Base-by-base conservation (phyloP, 2,329 filamentous ascomycete species). In the Aulographum hederae region DNA sequence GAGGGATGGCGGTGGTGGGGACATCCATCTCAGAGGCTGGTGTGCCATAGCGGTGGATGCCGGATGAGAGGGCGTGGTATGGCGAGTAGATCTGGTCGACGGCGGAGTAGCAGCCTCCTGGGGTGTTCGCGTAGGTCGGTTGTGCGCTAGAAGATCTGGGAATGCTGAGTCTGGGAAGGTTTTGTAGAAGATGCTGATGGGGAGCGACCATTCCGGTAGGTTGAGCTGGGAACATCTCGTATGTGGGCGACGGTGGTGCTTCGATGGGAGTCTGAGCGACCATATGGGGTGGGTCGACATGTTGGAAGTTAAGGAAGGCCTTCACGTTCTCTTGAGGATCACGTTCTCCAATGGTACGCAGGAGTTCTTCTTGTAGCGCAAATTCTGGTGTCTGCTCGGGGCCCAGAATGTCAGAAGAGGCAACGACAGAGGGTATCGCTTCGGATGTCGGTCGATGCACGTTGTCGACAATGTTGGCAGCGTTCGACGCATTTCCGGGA, bases 321-420 rank as follows among this genome's bases (percentile, higher is more conserved):
- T 80, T 75, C 21, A 95, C 82, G 43, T 86, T 92, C 55, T 94
- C 85, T 51, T 91, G 85, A 4, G 85, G 79, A 46, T 94, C 84
- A 32, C 78, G 68, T 13, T 63, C 61, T 46, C 78, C 66, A 19
- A 93, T 50, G 38, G 65, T 71, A 35, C 73, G 70, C 12, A 93
- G 71, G 26, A 65, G 67, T 30, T 76, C 71, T 50, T 84, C 75
- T 43, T 84, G 75, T 23, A 94, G 67, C 14, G 56, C 57, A 37
- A 85, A 63, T 16, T 73, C 63, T 15, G 76, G 65, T 10, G 73
- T 50, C 21, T 66, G 53, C 5, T 68, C 68, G 4, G 79, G 76
- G 2, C 84, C 85, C 39, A 95, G 66, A 8, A 91, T 67, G 52
- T 94, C 86, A 1, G 85, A 94, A 1, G 86, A 94, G 17, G 85